Conservation (phyloP, 495 filamentous ascomycete species). For the Rhizodiscina lignyota region DNA sequence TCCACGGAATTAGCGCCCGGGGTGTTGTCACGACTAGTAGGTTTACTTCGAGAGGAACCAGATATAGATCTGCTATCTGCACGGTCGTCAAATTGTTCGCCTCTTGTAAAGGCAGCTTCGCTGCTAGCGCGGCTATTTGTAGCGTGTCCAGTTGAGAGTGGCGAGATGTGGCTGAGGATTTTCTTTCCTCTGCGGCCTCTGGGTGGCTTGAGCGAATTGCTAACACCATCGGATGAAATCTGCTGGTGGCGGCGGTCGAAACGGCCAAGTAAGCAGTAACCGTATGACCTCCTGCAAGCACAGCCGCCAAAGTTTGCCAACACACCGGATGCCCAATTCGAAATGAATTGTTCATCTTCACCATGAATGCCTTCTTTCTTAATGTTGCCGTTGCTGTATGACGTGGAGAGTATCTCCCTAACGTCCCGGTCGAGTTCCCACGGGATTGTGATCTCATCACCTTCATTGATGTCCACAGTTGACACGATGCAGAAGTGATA, state of each 20-base stretch:
- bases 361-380: conserved; percentile 17
- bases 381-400: conserved; percentile 25
- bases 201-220: conserved; percentile 25
- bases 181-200: conserved; percentile 37
- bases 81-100: conserved; percentile 31
- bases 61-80: conserved; percentile 53
- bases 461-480: conserved; percentile 47
- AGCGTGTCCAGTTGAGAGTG: conserved; percentile 48
- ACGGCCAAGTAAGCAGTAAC: conserved; percentile 50
- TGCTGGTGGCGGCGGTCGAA: conserved; percentile 42
- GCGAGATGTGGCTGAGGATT: conserved; percentile 44
- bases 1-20: conserved; percentile 34
- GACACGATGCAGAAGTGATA: conserved; percentile 85
- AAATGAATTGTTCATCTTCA: conserved; percentile 36
- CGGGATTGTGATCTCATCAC: conserved; percentile 45
- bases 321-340: conserved; percentile 49
- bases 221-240: conserved; percentile 24
- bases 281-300: conserved; percentile 47
- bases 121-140: conserved; percentile 69
- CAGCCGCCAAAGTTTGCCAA: conserved; percentile 80
- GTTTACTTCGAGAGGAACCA: conserved; percentile 55
- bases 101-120: conserved; percentile 34
- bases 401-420: conserved; percentile 21
- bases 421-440: conserved; percentile 45
- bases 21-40: conserved; percentile 68